These are phyloP conservation scores for Fusarium subtropicale DNA, from an alignment of 2,329 filamentous ascomycete species.

Conservation along the genomic window DNA sequence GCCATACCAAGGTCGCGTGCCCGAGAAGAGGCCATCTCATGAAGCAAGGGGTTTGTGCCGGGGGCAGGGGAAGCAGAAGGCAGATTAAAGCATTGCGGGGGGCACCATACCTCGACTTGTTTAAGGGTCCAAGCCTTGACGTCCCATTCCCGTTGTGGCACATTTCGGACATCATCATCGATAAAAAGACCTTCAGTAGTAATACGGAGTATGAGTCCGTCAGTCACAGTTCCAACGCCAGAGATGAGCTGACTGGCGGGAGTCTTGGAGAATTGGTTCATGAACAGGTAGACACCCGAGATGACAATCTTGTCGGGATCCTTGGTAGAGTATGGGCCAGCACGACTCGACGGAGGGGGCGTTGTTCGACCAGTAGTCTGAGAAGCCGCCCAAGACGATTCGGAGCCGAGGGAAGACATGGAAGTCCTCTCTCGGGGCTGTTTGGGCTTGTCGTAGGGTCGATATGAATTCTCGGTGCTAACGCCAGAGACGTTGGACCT, in stretches of 20 bases:
- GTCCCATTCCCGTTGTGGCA: slow-evolving; percentile 98
- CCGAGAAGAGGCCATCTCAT: slow-evolving; percentile 61
- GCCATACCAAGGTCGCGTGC: slow-evolving; percentile 62
- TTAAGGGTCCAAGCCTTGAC: slow-evolving; percentile 98
- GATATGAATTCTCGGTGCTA: slow-evolving; percentile 76
- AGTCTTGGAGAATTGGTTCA: slow-evolving; percentile 87
- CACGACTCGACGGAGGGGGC: slow-evolving; percentile 81
- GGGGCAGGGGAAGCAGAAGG: slow-evolving; percentile 56
- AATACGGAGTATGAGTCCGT: slow-evolving; percentile 91
- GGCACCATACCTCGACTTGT: slow-evolving; percentile 87
- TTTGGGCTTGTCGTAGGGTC: slow-evolving; percentile 79
- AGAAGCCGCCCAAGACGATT: slow-evolving; percentile 87
- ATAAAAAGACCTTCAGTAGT: slow-evolving; percentile 96
- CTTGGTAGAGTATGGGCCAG: slow-evolving; percentile 83
- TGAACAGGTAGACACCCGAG: slow-evolving; percentile 91
- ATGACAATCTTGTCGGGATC: slow-evolving; percentile 98
- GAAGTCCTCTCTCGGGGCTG: slow-evolving; percentile 69
- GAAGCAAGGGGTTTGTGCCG: slow-evolving; percentile 56
- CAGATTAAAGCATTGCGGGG: slow-evolving; percentile 68
- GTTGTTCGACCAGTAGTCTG: slow-evolving; percentile 86
- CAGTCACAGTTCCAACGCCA: slow-evolving; percentile 85
- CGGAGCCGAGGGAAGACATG: slow-evolving; percentile 76
- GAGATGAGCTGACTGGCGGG: slow-evolving; percentile 91
- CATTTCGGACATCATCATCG: slow-evolving; percentile 90
- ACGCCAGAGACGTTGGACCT: slow-evolving; percentile 69